Base-by-base conservation (phyloP, 495 filamentous ascomycete genomes). In the Annulohypoxylon stygium region DNA sequence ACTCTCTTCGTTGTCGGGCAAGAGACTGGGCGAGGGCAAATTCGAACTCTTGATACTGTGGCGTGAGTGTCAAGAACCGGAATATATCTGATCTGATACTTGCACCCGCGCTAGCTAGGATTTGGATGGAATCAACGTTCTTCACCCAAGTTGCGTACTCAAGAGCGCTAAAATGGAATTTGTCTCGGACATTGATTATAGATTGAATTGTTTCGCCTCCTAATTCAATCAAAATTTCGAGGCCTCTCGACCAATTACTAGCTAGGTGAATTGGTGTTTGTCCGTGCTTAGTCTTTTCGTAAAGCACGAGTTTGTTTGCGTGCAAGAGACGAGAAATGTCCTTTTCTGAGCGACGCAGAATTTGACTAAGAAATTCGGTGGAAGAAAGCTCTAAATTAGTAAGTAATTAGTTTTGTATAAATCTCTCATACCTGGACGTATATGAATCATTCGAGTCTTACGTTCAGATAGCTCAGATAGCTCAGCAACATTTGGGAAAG, bases 211-310 rank as follows among this genome's bases (percentile, higher is more conserved):
- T 16, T 3, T 55, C 26, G 3, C 50, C 55, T 14, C 4, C 69
- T 2, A 55, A 25, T 11, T 71, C 25, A 4, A 71, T 55, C 9
- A 71, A 7, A 4, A 66, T 65, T 23, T 37, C 43, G 3, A 71
- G 62, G 0, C 69, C 69, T 47, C 34, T 55, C 30, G 55, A 61
- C 69, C 69, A 71, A 6, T 54, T 61, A 2, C 30, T 16, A 16
- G 62, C 69, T 4, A 71, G 33, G 20, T 71, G 69, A 1, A 71
- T 16, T 14, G 20, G 4, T 2, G 57, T 71, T 34, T 37, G 25
- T 0, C 55, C 47, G 5, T 4, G 0, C 6, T 5, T 2, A 12
- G 14, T 53, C 2, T 34, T 30, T 20, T 48, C 23, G 25, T 37
- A n/a, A 47, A 71, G 9, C 11, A 55, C 8, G 25, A 54, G 60